These are phyloP conservation scores for Syzygium malaccense DNA, from an alignment of 441 rosid genomes.

Conservation along the genomic window DNA sequence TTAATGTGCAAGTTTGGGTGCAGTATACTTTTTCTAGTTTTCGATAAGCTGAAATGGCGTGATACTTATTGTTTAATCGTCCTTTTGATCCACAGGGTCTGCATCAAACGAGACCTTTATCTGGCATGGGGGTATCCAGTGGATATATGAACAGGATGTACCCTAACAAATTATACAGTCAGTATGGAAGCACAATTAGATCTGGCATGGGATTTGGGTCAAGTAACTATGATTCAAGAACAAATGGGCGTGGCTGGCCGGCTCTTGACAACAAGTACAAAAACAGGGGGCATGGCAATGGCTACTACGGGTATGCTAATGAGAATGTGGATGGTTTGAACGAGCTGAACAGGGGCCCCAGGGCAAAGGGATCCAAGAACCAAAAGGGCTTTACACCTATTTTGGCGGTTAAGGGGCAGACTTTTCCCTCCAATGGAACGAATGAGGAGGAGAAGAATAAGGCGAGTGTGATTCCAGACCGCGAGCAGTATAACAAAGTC, in stretches of 20 bases:
- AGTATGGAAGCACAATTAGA: constrained; percentile 52
- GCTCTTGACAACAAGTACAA: constrained; percentile 52
- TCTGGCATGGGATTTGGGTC: constrained; percentile 64
- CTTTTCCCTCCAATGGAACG: constrained; percentile 21
- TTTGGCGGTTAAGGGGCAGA: constrained; percentile 37
- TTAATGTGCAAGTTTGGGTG: not conserved
- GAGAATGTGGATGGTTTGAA: constrained; percentile 70
- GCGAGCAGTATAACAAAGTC: constrained; percentile 54
- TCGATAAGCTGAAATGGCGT: not conserved
- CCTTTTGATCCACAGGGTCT: constrained; percentile 29
- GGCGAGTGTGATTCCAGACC: constrained; percentile 29
- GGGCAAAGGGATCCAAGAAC: constrained; percentile 66
- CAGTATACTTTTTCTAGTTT: not conserved
- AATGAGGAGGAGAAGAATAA: constrained; percentile 37
- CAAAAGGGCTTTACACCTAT: constrained; percentile 39
- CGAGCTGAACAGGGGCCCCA: constrained; percentile 86
- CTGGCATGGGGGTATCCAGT: constrained; percentile 44
- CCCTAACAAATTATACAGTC: constrained; percentile 59
- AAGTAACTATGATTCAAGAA: constrained; percentile 50
- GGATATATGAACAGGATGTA: constrained; percentile 56
- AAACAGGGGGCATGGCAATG: constrained; percentile 63
- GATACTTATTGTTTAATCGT: not conserved
- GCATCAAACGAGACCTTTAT: constrained; percentile 42
- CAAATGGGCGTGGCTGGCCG: constrained; percentile 60
- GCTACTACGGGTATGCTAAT: constrained; percentile 46